Conservation (phyloP, 768 basidiomycete species). For the Psilocybe cubensis region DNA sequence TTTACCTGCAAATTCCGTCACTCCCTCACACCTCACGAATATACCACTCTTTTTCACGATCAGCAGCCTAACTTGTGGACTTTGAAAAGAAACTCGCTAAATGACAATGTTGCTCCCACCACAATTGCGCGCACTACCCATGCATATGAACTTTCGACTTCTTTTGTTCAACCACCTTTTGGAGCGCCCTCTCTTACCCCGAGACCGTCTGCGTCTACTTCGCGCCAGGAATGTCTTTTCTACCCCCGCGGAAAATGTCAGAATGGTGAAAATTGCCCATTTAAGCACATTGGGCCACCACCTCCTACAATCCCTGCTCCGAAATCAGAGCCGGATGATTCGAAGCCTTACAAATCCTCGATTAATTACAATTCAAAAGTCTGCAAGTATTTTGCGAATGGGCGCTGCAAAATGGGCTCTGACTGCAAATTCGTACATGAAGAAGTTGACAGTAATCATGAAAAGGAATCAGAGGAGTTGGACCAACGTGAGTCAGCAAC, state of each 20-base stretch:
- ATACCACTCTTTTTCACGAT: slow-evolving; percentile 41
- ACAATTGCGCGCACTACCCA: background rate
- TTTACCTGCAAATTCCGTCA: slow-evolving; percentile 41
- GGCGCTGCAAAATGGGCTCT: background rate
- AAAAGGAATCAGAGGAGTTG: background rate
- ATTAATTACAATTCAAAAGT: background rate
- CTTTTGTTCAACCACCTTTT: background rate
- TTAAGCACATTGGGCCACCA: slow-evolving; percentile 20
- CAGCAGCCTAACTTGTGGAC: slow-evolving; percentile 38
- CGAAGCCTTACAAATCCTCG: background rate
- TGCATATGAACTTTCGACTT: background rate
- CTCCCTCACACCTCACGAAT: slow-evolving; percentile 42
- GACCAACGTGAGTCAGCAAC: background rate
- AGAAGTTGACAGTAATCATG: background rate
- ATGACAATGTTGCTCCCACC: background rate
- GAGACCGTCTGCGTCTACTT: background rate
- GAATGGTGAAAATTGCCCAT: slow-evolving; percentile 24
- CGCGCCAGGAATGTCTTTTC: slow-evolving; percentile 21
- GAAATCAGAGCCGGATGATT: background rate
- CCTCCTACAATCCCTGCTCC: slow-evolving; percentile 7
- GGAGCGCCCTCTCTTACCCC: background rate
- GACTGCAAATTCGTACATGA: background rate
- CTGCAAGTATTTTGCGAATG: background rate
- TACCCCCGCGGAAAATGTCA: slow-evolving; percentile 24
- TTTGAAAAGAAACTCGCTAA: slow-evolving; percentile 1